Base-by-base conservation (phyloP, 768 basidiomycete species). In the Suillus subluteus region DNA sequence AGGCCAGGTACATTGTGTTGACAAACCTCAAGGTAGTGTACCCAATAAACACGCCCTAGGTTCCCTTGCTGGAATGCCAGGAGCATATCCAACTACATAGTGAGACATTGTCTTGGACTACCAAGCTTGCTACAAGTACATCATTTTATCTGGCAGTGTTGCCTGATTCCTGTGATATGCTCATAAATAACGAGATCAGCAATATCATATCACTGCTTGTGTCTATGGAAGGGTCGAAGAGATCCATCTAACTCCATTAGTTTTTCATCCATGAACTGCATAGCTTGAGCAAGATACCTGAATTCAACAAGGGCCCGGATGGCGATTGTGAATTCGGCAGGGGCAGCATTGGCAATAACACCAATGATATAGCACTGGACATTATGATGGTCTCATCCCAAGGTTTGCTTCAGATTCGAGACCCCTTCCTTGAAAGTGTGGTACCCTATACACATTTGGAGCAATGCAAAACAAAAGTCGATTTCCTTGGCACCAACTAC, bases 371-470 rank as follows among this genome's bases (percentile, higher is more conserved):
- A 76, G 2, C 71, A 63, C 67, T 82, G 75, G 4, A 82, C 69
- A 23, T 82, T 74, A 2, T 74, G 67, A 63, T 82, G 79, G 52
- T 82, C 81, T 16, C 73, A 62, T 3, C 81, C 81, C 11, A 79
- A 81, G 11, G 79, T 76, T 66, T 83, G 81, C 61, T 82, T 82
- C 35, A 83, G 58, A n/a, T 68, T 67, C 13, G 79, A 81, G 12
- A 83, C 78, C 0, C 82, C 82, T 21, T 79, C 75, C 21, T 70
- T 67, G 62, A 82, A 83, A n/a, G 78, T 77, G n/a, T 74, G 68
- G 69, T 75, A 80, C 2, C 79, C 79, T 9, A 73, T 73, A 41
- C 70, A 72, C 16, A 76, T 73, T 30, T 82, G 81, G 12, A 84
- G 70, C n/a, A 80, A 58, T 0, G 73, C 77, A 56, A 81, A 78